Evolutionary conservation across 78 protist genomes (phyloP).

Genomic region (Isochrysis galbana): DNA sequence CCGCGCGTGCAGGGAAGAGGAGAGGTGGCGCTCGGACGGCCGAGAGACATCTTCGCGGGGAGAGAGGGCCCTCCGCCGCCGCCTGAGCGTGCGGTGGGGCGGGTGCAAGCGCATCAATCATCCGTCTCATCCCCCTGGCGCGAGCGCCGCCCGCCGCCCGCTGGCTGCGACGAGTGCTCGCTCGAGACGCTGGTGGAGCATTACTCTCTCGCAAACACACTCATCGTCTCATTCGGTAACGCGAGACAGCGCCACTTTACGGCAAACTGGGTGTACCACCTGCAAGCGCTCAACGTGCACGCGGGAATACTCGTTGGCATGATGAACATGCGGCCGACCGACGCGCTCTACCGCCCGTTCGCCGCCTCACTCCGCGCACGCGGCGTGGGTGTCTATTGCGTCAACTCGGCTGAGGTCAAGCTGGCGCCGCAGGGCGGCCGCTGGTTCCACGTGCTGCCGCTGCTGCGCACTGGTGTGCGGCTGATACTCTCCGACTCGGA

Average conservation of each 20-base stretch:
- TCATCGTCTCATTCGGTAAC: constrained; percentile 20
- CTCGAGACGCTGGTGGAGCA: not conserved
- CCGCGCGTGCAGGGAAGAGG: no score
- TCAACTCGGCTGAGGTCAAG: not conserved
- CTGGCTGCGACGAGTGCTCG: not conserved
- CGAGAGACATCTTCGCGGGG: no score
- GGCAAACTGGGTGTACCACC: not conserved
- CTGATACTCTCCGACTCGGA: constrained; percentile 12
- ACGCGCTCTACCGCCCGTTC: not conserved
- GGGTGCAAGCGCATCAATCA: no score
- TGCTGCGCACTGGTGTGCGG: constrained; percentile 17
- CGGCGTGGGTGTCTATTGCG: not conserved
- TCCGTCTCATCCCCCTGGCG: no score
- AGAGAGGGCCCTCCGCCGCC: no score
- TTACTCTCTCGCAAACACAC: not conserved
- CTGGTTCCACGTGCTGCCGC: constrained; percentile 8
- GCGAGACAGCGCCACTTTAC: not conserved
- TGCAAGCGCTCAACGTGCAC: not conserved
- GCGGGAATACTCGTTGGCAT: not conserved
- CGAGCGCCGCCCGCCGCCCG: not conserved
- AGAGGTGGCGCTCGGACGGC: no score
- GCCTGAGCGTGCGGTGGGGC: no score
- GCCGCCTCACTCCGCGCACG: not conserved
- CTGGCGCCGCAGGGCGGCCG: constrained; percentile 9
- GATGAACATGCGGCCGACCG: not conserved